Evolutionary conservation across 2,329 filamentous ascomycete species (phyloP).

Genomic region (Reticulascus tulasneorum): DNA sequence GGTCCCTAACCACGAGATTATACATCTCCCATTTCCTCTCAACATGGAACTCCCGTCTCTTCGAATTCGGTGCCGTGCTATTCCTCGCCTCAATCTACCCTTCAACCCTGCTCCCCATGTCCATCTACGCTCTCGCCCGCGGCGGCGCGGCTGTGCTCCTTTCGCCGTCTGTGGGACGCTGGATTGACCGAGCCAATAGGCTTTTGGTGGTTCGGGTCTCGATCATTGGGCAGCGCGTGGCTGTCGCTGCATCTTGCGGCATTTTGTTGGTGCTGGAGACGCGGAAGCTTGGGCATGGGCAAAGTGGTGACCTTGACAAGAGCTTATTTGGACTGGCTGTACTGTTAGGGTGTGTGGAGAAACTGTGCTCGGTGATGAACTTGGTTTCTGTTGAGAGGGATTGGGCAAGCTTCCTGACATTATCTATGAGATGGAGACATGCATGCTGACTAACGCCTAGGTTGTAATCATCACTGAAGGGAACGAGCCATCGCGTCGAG

Average conservation of each 20-base stretch:
- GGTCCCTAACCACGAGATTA: slow-evolving; percentile 31
- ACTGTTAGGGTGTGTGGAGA: slow-evolving; percentile 39
- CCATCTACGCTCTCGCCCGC: slow-evolving; percentile 64
- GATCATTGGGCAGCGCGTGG: slow-evolving; percentile 39
- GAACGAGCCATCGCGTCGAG: slow-evolving; percentile 23
- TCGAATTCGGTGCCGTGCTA: slow-evolving; percentile 59
- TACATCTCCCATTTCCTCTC: slow-evolving; percentile 60
- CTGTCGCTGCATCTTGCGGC: slow-evolving; percentile 43
- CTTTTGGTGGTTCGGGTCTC: slow-evolving; percentile 47
- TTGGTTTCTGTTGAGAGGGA: slow-evolving; percentile 3
- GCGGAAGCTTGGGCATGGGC: neutral
- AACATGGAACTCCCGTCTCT: slow-evolving; percentile 61
- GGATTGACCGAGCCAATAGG: slow-evolving; percentile 53
- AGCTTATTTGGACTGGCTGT: slow-evolving; percentile 33
- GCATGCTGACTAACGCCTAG: slow-evolving; percentile 3
- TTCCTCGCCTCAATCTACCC: slow-evolving; percentile 54
- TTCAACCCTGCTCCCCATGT: slow-evolving; percentile 60
- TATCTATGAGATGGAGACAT: neutral
- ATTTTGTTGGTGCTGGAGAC: slow-evolving; percentile 35
- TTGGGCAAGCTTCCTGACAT: neutral
- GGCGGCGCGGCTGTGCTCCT: slow-evolving; percentile 54
- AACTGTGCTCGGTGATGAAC: slow-evolving; percentile 5
- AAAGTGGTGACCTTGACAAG: slow-evolving; percentile 6
- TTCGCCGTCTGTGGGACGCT: slow-evolving; percentile 53
- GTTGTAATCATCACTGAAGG: slow-evolving; percentile 45